These are phyloP conservation scores for Arthrobotrys pseudoclavata DNA, from an alignment of 2,329 filamentous ascomycete genomes.

Conservation along the genomic window DNA sequence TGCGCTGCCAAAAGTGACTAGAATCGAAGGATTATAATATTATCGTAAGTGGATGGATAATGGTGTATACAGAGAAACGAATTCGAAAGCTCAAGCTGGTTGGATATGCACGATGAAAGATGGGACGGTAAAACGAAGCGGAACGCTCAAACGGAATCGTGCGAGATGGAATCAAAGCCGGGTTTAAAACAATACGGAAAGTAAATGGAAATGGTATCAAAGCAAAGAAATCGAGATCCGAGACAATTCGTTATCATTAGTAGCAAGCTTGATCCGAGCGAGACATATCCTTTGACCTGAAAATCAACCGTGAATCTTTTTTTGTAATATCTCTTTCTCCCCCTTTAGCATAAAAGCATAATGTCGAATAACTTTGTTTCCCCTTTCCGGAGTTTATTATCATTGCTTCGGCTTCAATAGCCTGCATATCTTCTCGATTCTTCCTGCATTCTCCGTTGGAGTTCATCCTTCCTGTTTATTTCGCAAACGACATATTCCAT, in stretches of 20 bases:
- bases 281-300: too few relatives aligned
- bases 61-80: not conserved
- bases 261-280: conserved; percentile 66
- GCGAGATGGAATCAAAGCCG: conserved; percentile 62
- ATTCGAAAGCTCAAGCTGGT: not conserved
- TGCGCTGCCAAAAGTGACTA: not conserved
- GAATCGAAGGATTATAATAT: not conserved
- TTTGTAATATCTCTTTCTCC: conserved; percentile 61
- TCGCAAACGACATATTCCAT: conserved; percentile 48
- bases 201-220: conserved; percentile 51
- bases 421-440: conserved; percentile 45
- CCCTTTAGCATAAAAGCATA: not conserved
- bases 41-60: not conserved
- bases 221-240: conserved; percentile 63
- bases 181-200: not conserved
- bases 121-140: not conserved
- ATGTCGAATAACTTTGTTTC: conserved; percentile 57
- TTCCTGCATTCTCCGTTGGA: conserved; percentile 46
- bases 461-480: conserved; percentile 49
- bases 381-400: not conserved
- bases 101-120: not conserved
- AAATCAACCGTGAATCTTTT: not conserved
- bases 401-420: conserved; percentile 6
- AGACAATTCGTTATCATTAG: conserved; percentile 36
- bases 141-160: not conserved